Base-by-base conservation (phyloP, 75 land plant genomes). In the Adiantum capillusveneris region DNA sequence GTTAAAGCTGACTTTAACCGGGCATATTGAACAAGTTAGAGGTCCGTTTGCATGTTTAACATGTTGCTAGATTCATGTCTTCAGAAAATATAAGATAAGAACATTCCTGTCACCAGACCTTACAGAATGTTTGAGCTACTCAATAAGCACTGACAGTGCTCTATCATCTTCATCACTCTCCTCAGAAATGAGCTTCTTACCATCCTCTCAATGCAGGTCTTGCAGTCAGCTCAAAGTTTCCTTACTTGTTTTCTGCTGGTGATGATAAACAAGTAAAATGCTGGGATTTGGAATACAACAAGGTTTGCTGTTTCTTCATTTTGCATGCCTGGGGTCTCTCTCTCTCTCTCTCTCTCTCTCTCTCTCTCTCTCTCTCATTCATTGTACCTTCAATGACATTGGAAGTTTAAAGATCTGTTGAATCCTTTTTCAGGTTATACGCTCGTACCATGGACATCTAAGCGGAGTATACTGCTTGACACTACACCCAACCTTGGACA, bases 251-350 rank as follows among this genome's bases (percentile, higher is more conserved):
- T 60, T 95, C 99, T 62, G 99, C 99, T 54, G 99, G 99, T 68
- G 99, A 95, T 76, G 99, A 95, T 65, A 95, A 95, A 56, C 88
- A 79, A 73, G 99, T 95, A 31, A 95, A 95, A 76, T 95, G 99
- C 59, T 95, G 99, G 99, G 99, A 95, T 61, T 86, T 95, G 21
- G 99, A 95, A 65, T 86, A 95, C 58, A 95, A 95, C 63, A 95
- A 95, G 92, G 99, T 90, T 19, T 34, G 49, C 19, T 21, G 25
- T 18, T 59, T 11, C 14, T 26, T 25, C 55, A 2, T 5, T 53
- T 1, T 53, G 14, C 24, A 25, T 26, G 3, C 24, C 28, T n/a
- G n/a, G n/a, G n/a, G n/a, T n/a, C n/a, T n/a, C n/a, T n/a, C n/a
- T n/a, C n/a, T n/a, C n/a, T n/a, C n/a, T n/a, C n/a, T n/a, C n/a